Evolutionary conservation across 2,329 filamentous ascomycete species (phyloP).

Genomic region (Cytospora leucostoma): DNA sequence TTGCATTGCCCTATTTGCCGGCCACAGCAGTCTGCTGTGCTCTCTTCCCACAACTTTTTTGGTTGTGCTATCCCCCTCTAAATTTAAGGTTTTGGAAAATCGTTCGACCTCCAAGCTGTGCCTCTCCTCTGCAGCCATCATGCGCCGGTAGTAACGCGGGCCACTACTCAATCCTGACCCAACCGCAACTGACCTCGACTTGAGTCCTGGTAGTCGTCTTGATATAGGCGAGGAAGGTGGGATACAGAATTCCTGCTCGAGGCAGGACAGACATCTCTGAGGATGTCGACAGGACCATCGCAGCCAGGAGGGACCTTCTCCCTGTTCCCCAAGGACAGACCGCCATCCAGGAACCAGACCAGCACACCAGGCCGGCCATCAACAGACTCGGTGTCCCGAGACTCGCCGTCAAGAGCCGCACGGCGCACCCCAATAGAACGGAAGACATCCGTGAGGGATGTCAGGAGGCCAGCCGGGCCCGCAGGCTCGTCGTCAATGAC

Average conservation of each 20-base stretch:
- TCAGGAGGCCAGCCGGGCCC: constrained; percentile 32
- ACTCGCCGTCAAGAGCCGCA: constrained; percentile 33
- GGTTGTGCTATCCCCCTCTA: not conserved
- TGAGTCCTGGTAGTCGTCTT: constrained; percentile 10
- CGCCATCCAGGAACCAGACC: constrained; percentile 47
- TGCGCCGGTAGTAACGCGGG: constrained; percentile 18
- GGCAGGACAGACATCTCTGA: constrained; percentile 18
- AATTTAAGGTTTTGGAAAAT: not conserved
- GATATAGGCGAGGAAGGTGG: not conserved
- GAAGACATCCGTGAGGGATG: constrained; percentile 39
- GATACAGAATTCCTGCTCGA: constrained; percentile 14
- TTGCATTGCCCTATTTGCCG: constrained; percentile 10
- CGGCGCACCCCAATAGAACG: constrained; percentile 40
- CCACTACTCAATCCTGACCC: not conserved
- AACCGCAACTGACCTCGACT: not conserved
- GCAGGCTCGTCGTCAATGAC: constrained; percentile 20
- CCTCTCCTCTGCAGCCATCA: constrained; percentile 11
- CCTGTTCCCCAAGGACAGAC: constrained; percentile 56
- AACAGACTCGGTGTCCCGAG: constrained; percentile 34
- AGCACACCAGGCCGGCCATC: constrained; percentile 31
- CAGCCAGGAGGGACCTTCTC: constrained; percentile 54
- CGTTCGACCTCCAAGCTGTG: not conserved
- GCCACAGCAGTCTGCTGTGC: not conserved
- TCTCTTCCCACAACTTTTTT: not conserved
- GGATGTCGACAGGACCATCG: constrained; percentile 43